These are phyloP conservation scores for Polygonum aviculare DNA, from an alignment of 148 eudicot genomes.

Conservation along the genomic window DNA sequence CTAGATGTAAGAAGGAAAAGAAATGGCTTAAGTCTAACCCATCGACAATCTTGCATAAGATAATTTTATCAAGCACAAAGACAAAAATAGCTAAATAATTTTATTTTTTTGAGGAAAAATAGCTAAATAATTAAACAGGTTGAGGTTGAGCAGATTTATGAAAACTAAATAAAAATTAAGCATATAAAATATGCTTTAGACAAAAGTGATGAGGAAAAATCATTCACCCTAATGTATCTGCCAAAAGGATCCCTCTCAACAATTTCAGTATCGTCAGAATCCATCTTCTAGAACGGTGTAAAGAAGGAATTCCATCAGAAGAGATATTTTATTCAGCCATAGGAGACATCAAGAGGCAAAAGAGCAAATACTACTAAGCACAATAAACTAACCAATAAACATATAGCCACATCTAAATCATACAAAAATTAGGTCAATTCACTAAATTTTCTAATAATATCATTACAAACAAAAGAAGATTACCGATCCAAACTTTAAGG, in stretches of 20 bases:
- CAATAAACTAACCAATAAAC: too few species aligned
- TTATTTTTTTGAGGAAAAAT: too few species aligned
- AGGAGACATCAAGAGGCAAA: too few species aligned
- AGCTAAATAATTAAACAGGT: background rate
- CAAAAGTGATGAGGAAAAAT: background rate
- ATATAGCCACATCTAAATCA: too few species aligned
- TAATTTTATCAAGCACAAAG: background rate
- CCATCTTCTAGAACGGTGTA: background rate
- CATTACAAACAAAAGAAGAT: background rate
- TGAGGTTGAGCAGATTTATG: background rate
- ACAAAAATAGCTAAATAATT: background rate
- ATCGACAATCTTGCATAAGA: background rate
- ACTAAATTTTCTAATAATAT: too few species aligned
- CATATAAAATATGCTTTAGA: background rate
- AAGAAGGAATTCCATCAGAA: too few species aligned
- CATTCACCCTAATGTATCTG: slow-evolving; percentile 42
- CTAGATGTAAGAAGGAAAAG: slow-evolving; percentile 37
- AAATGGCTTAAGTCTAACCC: background rate
- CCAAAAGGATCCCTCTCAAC: slow-evolving; percentile 48
- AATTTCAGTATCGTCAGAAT: slow-evolving; percentile 31
- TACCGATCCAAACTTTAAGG: too few species aligned
- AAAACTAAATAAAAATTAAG: background rate
- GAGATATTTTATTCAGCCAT: too few species aligned
- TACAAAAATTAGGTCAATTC: too few species aligned
- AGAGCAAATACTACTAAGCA: too few species aligned